These are phyloP conservation scores for Cytospora piceicola DNA, from an alignment of 2,329 filamentous ascomycete species.

Conservation along the genomic window DNA sequence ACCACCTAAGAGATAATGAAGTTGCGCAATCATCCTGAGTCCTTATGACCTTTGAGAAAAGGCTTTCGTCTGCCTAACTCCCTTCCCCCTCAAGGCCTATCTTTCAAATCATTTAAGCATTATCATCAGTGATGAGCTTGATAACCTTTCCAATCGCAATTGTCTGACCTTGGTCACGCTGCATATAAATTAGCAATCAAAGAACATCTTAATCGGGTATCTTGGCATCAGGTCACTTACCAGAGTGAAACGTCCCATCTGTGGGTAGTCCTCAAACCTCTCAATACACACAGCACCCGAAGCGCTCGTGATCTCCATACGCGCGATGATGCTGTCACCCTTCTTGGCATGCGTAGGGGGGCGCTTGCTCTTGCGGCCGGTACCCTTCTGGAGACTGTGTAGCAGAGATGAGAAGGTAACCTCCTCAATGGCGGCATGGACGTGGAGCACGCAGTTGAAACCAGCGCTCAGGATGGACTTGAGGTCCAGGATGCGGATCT, in stretches of 20 bases:
- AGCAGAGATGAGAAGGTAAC: conserved; percentile 87
- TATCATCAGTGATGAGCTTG: conserved; percentile 66
- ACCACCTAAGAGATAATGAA: conserved; percentile 4
- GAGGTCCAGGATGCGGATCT: conserved; percentile 92
- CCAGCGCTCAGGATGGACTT: conserved; percentile 93
- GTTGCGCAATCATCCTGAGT: not conserved
- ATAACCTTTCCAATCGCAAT: conserved; percentile 99
- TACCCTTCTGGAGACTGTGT: conserved; percentile 95
- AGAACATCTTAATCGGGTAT: not conserved
- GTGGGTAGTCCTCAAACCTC: conserved; percentile 92
- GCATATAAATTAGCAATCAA: conserved; percentile 33
- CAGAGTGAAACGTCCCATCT: conserved; percentile 88
- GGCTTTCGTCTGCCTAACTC: not conserved
- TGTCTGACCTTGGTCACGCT: conserved; percentile 78
- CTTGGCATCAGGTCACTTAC: conserved; percentile 46
- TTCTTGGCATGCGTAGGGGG: conserved; percentile 88
- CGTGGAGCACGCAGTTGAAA: conserved; percentile 97
- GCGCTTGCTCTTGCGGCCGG: conserved; percentile 88
- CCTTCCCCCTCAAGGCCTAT: not conserved
- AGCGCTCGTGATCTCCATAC: conserved; percentile 83
- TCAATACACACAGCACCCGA: conserved; percentile 91
- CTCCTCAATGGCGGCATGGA: conserved; percentile 97
- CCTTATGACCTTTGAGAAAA: not conserved
- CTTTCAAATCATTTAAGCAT: conserved; percentile 32
- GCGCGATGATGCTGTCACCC: conserved; percentile 84